Conservation (phyloP, 495 filamentous ascomycete genomes). For the Paragyromitra xinjiangensis region DNA sequence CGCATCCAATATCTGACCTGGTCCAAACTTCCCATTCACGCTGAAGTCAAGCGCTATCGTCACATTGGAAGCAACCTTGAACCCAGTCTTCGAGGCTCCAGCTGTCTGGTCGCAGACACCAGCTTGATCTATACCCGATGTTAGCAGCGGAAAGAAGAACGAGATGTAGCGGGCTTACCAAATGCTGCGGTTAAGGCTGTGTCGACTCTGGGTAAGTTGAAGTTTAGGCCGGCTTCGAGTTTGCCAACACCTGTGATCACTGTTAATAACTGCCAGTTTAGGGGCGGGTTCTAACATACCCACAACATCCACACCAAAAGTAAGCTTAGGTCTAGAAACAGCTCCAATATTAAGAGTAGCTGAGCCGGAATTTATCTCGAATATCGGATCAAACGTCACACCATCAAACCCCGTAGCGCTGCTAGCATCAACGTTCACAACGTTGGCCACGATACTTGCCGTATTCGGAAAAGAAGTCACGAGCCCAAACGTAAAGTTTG, state of each 20-base stretch:
- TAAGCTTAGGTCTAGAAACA: constrained; percentile 58
- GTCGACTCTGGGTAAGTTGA: constrained; percentile 54
- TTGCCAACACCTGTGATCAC: constrained; percentile 43
- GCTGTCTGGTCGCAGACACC: constrained; percentile 51
- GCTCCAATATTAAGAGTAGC: constrained; percentile 51
- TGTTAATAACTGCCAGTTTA: neutral
- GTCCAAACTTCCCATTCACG: constrained; percentile 57
- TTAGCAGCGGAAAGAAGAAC: constrained; percentile 1
- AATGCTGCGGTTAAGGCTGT: constrained; percentile 50
- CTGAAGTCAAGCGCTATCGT: constrained; percentile 58
- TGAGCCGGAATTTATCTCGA: constrained; percentile 52
- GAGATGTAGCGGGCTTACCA: constrained; percentile 20
- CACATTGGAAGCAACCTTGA: constrained; percentile 51
- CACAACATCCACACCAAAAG: constrained; percentile 57
- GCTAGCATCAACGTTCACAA: constrained; percentile 46
- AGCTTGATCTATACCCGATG: constrained; percentile 15
- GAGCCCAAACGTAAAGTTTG: constrained; percentile 58
- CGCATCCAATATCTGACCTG: constrained; percentile 10
- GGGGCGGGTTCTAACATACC: constrained; percentile 2
- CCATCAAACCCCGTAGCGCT: constrained; percentile 54
- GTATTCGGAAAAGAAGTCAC: constrained; percentile 53
- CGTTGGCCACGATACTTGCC: constrained; percentile 50
- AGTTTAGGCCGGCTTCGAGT: constrained; percentile 51
- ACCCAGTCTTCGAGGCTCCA: constrained; percentile 55
- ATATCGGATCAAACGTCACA: constrained; percentile 46